Conservation (phyloP, 2,329 filamentous ascomycete genomes). For the Fonsecaea nubica region DNA sequence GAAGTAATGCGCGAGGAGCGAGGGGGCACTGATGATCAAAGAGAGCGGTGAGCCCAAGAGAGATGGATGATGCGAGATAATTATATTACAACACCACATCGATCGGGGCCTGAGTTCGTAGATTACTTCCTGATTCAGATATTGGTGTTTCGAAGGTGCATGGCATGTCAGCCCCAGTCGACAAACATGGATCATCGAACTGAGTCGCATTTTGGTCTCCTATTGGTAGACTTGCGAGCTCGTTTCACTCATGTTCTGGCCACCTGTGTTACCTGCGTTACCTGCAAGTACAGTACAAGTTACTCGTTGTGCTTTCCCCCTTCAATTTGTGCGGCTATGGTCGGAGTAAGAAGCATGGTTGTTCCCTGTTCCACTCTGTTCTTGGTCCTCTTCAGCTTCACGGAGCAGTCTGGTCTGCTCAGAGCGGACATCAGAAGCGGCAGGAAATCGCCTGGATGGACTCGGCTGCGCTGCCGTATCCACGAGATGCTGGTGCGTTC, state of each 20-base stretch:
- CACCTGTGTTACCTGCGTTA: background rate
- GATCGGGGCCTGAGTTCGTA: background rate
- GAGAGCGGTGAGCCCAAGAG: background rate
- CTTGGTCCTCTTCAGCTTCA: slow-evolving; percentile 4
- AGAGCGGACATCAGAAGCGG: background rate
- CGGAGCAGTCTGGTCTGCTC: slow-evolving; percentile 15
- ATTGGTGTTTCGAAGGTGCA: background rate
- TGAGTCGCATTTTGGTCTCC: background rate
- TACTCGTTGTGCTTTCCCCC: background rate
- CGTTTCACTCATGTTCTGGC: background rate
- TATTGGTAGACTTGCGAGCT: background rate
- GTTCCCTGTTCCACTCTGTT: background rate
- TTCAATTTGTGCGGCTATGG: background rate
- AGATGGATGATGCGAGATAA: background rate
- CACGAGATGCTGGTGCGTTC: background rate
- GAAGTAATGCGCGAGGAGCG: slow-evolving; percentile 9
- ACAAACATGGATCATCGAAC: background rate
- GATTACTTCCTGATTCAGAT: background rate
- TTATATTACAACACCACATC: background rate
- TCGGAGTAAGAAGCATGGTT: slow-evolving; percentile 2
- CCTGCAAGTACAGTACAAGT: too few relatives aligned
- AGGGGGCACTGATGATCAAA: background rate
- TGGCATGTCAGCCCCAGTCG: background rate
- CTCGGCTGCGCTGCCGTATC: slow-evolving; percentile 9
- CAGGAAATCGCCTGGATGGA: background rate